Evolutionary conservation across 2,329 filamentous ascomycete genomes (phyloP).

Genomic region (Arachnopeziza araneosa): DNA sequence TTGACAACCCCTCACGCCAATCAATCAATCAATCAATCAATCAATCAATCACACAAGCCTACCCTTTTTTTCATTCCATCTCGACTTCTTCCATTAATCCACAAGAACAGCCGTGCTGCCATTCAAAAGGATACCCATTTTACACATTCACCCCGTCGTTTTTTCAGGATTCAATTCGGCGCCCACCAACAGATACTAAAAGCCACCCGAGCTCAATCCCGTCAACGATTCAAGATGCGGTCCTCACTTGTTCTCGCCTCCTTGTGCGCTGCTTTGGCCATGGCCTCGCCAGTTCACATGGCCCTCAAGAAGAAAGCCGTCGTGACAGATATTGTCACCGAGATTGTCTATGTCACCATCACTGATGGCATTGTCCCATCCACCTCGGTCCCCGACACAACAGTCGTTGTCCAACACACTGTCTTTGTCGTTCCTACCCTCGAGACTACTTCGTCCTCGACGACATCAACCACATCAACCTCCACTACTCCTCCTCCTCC

Average conservation of each 20-base stretch:
- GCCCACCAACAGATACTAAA: background rate
- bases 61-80: no score
- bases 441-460: constrained; percentile 7
- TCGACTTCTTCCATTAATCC: background rate
- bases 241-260: constrained; percentile 33
- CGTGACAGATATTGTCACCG: constrained; percentile 27
- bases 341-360: constrained; percentile 34
- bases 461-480: constrained; percentile 8
- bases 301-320: constrained; percentile 29
- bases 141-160: background rate
- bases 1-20: background rate
- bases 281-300: constrained; percentile 30
- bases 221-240: constrained; percentile 33
- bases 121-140: background rate
- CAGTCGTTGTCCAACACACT: constrained; percentile 13
- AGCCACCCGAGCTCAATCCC: background rate
- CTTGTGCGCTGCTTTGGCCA: constrained; percentile 31
- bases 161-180: background rate
- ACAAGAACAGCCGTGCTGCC: background rate
- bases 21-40: no score
- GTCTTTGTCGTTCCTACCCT: constrained; percentile 9
- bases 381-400: constrained; percentile 8
- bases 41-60: background rate
- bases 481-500: constrained; percentile 6
- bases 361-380: constrained; percentile 26